These are phyloP conservation scores for Dryas integrifolia DNA, from an alignment of 331 rosid genomes.

Conservation along the genomic window DNA sequence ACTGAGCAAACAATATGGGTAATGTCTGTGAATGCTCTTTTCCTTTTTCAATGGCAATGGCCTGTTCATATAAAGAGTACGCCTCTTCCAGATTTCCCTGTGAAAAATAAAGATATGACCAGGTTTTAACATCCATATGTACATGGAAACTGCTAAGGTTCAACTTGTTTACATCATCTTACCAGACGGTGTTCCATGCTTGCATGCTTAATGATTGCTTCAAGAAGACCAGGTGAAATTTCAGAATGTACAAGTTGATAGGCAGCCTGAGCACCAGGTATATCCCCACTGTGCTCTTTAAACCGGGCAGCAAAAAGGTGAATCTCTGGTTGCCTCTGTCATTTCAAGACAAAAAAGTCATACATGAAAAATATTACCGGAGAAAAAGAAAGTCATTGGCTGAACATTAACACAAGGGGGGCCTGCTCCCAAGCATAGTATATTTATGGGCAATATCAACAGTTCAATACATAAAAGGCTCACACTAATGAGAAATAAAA, in stretches of 20 bases:
- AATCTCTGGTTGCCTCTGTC: conserved; percentile 92
- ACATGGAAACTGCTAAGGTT: not conserved
- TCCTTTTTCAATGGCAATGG: conserved; percentile 92
- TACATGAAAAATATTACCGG: not conserved
- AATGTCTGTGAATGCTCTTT: conserved; percentile 88
- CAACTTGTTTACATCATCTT: conserved; percentile 31
- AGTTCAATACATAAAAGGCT: not conserved
- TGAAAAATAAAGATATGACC: conserved; percentile 19
- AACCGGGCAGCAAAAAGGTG: conserved; percentile 89
- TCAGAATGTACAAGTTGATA: conserved; percentile 90
- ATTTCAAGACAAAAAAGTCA: conserved; percentile 22
- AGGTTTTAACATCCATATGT: not conserved
- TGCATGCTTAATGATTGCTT: conserved; percentile 91
- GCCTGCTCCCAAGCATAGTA: not conserved
- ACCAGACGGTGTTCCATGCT: conserved; percentile 95
- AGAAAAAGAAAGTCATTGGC: not conserved
- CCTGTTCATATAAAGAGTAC: conserved; percentile 77
- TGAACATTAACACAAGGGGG: not conserved
- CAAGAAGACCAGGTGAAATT: conserved; percentile 95
- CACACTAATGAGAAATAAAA: not conserved
- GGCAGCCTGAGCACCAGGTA: conserved; percentile 82
- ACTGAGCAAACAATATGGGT: conserved; percentile 82
- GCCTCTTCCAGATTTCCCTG: conserved; percentile 92
- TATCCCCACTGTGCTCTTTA: conserved; percentile 85
- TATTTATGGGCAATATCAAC: not conserved